phyloP scores from a whole-genome alignment of 805 yeast species.

The Blastobotrys parvus region DNA sequence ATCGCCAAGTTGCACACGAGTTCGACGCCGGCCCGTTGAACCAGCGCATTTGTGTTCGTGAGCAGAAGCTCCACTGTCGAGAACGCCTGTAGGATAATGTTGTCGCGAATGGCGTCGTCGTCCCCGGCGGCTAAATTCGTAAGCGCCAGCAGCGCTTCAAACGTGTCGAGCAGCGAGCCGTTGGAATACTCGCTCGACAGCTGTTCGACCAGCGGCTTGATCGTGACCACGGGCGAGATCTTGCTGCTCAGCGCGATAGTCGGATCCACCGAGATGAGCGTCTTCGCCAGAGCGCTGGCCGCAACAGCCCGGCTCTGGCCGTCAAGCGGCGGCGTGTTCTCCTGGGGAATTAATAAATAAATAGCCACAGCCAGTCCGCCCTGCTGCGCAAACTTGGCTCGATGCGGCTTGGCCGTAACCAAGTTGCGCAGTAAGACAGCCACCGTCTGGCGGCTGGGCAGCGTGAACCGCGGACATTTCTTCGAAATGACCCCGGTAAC shows the following conservation, averaged over 20 bases:
- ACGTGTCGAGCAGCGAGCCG: constrained; percentile 32
- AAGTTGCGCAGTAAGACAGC: constrained; percentile 25
- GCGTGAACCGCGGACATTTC: constrained; percentile 17
- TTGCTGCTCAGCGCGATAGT: constrained; percentile 26
- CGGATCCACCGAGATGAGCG: constrained; percentile 30
- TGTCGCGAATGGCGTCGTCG: constrained; percentile 33
- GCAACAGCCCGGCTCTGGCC: constrained; percentile 17
- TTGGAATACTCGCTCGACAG: constrained; percentile 19
- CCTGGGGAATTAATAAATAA: constrained; percentile 20
- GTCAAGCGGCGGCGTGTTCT: constrained; percentile 6
- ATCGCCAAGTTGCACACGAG: constrained; percentile 52
- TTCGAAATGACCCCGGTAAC: constrained; percentile 19
- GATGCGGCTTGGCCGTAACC: constrained; percentile 20
- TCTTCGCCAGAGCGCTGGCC: constrained; percentile 26
- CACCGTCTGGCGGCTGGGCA: constrained; percentile 19
- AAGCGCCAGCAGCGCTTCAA: constrained; percentile 53
- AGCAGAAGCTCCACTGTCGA: constrained; percentile 37
- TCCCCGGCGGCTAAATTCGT: constrained; percentile 55
- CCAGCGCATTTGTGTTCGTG: constrained; percentile 36
- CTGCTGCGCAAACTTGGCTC: constrained; percentile 25
- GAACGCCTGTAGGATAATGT: constrained; percentile 36
- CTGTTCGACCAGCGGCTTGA: constrained; percentile 26
- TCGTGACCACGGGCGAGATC: constrained; percentile 23
- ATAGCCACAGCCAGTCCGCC: constrained; percentile 29
- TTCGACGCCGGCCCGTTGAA: constrained; percentile 58